Evolutionary conservation across 345 rosid species (phyloP).

Genomic region (Garcia nutans): DNA sequence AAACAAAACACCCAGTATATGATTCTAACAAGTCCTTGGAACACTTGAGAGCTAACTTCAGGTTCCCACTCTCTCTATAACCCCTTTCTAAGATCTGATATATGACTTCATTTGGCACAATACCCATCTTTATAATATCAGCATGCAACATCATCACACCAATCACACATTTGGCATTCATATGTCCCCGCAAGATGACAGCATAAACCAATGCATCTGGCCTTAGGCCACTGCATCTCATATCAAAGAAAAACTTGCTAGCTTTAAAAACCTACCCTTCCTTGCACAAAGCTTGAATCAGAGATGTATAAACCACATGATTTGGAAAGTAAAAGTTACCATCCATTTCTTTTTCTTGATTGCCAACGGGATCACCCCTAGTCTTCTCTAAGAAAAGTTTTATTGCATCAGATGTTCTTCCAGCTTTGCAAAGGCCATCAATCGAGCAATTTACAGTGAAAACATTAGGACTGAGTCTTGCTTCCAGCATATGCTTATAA

Average conservation of each 20-base stretch:
- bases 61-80: conserved; percentile 46
- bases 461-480: conserved; percentile 48
- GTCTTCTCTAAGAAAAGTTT: conserved; percentile 41
- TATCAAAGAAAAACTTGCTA: conserved; percentile 46
- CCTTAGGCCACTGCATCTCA: conserved; percentile 46
- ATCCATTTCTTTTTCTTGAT: conserved; percentile 22
- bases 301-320: conserved; percentile 37
- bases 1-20: background rate
- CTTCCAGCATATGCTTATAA: conserved; percentile 51
- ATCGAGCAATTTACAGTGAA: conserved; percentile 58
- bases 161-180: conserved; percentile 42
- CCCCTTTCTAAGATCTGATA: conserved; percentile 35
- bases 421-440: conserved; percentile 63
- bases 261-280: conserved; percentile 58
- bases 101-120: conserved; percentile 41
- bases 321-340: conserved; percentile 34
- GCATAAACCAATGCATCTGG: conserved; percentile 42
- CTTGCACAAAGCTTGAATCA: conserved; percentile 58
- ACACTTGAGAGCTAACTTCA: conserved; percentile 38
- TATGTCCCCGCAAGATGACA: conserved; percentile 43
- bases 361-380: background rate
- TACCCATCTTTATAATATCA: conserved; percentile 64
- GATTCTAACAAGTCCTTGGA: conserved; percentile 27
- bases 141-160: conserved; percentile 63
- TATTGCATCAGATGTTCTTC: conserved; percentile 44